Conservation (phyloP, 805 yeast genomes). For the Tetrapisispora taiwanensis region DNA sequence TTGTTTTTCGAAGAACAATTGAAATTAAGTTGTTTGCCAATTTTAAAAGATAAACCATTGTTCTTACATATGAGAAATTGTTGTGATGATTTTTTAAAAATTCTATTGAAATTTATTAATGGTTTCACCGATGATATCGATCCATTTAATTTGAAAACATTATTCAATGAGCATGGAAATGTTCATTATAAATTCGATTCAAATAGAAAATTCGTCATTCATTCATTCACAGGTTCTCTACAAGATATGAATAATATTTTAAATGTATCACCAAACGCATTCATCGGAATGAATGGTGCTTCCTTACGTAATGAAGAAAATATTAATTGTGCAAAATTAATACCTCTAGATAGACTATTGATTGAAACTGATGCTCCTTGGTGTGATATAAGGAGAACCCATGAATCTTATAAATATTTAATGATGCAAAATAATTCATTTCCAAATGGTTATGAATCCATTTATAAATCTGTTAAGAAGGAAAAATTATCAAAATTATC, state of each 20-base stretch:
- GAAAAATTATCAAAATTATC: constrained; percentile 26
- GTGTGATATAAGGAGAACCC: constrained; percentile 88
- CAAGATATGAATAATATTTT: constrained; percentile 53
- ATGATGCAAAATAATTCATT: constrained; percentile 24
- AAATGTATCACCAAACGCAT: constrained; percentile 31
- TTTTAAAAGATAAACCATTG: constrained; percentile 45
- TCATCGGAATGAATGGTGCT: constrained; percentile 85
- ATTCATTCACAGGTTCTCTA: constrained; percentile 81
- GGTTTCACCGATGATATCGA: constrained; percentile 30
- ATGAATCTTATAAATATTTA: constrained; percentile 56
- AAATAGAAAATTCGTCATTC: constrained; percentile 67
- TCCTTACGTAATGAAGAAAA: constrained; percentile 74
- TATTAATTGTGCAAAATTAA: constrained; percentile 46
- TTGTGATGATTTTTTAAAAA: constrained; percentile 62
- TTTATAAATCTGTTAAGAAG: constrained; percentile 23
- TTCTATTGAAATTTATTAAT: constrained; percentile 51
- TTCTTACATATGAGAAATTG: constrained; percentile 88
- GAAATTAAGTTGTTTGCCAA: constrained; percentile 35
- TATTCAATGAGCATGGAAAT: constrained; percentile 6
- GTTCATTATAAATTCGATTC: constrained; percentile 26
- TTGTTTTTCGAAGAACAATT: constrained; percentile 65
- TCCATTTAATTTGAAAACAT: constrained; percentile 9
- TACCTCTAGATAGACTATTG: constrained; percentile 66
- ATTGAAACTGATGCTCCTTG: constrained; percentile 97
- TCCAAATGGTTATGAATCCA: constrained; percentile 4